These are phyloP conservation scores for Zasmidium cellare DNA, from an alignment of 2,329 filamentous ascomycete species.

Conservation along the genomic window DNA sequence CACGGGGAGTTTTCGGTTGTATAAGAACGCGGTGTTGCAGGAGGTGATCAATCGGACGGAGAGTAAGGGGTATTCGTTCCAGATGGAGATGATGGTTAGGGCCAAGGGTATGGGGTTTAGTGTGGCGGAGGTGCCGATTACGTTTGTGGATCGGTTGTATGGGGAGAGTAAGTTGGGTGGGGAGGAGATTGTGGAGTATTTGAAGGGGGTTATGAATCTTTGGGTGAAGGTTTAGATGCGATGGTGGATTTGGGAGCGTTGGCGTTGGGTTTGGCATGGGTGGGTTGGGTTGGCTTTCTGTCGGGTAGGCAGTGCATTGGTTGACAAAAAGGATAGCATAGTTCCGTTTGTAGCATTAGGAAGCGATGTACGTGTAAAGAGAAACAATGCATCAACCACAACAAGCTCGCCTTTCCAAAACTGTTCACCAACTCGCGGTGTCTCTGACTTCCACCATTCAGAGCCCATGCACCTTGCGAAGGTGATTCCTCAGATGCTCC, in stretches of 20 bases:
- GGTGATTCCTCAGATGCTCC: slow-evolving; percentile 15
- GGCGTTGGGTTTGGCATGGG: background rate
- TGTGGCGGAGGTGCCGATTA: slow-evolving; percentile 93
- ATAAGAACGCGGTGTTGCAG: slow-evolving; percentile 86
- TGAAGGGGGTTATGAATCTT: slow-evolving; percentile 61
- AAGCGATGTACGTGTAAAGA: background rate
- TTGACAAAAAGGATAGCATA: background rate
- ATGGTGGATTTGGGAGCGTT: background rate
- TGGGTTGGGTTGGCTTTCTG: background rate
- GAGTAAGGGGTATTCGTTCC: slow-evolving; percentile 97
- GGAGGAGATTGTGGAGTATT: slow-evolving; percentile 94
- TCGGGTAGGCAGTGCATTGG: background rate
- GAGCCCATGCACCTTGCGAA: slow-evolving; percentile 11
- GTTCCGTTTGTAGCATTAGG: background rate
- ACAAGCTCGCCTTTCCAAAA: background rate
- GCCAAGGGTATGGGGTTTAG: slow-evolving; percentile 94
- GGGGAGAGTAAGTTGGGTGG: slow-evolving; percentile 93
- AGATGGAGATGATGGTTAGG: slow-evolving; percentile 99
- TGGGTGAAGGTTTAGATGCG: slow-evolving; percentile 49
- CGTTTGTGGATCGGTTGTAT: slow-evolving; percentile 92
- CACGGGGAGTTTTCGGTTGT: slow-evolving; percentile 91
- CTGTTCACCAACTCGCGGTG: background rate
- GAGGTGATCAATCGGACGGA: slow-evolving; percentile 88
- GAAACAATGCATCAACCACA: background rate
- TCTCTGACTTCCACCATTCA: too few species aligned